Conservation (phyloP, 148 eudicot genomes). For the Arctostaphylos glauca region DNA sequence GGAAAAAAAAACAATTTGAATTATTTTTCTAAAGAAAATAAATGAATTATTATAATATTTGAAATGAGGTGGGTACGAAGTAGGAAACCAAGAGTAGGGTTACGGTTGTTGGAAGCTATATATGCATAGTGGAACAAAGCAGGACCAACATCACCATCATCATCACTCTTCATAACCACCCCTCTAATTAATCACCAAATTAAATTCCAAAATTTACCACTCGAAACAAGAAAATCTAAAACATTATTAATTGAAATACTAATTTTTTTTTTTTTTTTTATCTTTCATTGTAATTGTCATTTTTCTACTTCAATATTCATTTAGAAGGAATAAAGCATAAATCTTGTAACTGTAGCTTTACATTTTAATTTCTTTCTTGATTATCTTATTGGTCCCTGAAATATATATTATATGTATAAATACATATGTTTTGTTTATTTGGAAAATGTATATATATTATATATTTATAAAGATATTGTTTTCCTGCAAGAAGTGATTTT, state of each 20-base stretch:
- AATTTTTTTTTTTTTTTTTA: neutral
- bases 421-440: too few relatives aligned
- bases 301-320: too few relatives aligned
- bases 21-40: too few relatives aligned
- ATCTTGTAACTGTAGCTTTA: too few relatives aligned
- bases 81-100: slow-evolving; percentile 3
- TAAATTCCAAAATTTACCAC: neutral
- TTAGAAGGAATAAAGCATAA: too few relatives aligned
- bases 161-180: neutral
- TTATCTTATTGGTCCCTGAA: too few relatives aligned
- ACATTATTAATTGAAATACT: too few relatives aligned
- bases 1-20: neutral
- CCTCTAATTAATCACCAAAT: neutral
- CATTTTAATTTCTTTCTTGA: too few relatives aligned
- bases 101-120: slow-evolving; percentile 3
- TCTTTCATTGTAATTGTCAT: neutral
- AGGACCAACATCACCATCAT: neutral
- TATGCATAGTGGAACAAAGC: neutral
- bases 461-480: neutral
- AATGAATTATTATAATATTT: too few relatives aligned
- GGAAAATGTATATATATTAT: too few relatives aligned
- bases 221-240: too few relatives aligned
- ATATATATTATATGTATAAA: too few relatives aligned
- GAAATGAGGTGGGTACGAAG: slow-evolving; percentile 7
- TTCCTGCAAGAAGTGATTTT: neutral